phyloP scores from a whole-genome alignment of 164 flowering plant genomes.

The Berberis thunbergii region DNA sequence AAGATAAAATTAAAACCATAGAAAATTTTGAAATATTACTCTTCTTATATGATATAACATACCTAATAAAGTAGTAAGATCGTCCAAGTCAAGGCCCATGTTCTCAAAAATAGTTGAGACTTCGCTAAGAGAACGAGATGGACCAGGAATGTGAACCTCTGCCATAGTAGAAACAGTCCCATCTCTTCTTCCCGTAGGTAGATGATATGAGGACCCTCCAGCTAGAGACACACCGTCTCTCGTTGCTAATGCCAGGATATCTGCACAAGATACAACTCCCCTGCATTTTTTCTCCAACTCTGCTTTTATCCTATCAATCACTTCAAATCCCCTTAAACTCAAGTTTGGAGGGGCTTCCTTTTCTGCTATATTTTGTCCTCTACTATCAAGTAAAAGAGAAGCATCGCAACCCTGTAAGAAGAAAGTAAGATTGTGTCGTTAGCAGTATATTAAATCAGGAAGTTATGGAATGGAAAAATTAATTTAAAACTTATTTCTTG shows the following conservation, averaged over 20 bases:
- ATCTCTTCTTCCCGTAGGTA: conserved; percentile 38
- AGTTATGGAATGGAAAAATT: too few species aligned
- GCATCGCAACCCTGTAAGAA: conserved; percentile 34
- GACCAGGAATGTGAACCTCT: conserved; percentile 24
- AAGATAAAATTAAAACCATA: too few species aligned
- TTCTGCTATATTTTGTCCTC: conserved; percentile 13
- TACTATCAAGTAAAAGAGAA: conserved; percentile 26
- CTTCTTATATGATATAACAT: background rate
- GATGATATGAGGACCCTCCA: conserved; percentile 25
- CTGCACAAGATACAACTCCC: conserved; percentile 3
- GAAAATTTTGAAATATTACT: too few species aligned
- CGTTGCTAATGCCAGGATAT: conserved; percentile 22
- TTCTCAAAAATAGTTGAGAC: background rate
- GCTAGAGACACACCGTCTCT: conserved; percentile 22
- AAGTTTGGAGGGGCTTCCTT: conserved; percentile 19
- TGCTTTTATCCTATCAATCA: conserved; percentile 29
- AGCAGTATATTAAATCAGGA: background rate
- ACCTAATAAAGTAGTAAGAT: conserved; percentile 26
- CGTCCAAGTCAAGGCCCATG: conserved; percentile 21
- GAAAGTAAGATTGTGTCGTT: too few species aligned
- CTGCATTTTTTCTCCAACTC: conserved; percentile 14
- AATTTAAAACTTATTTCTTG: too few species aligned
- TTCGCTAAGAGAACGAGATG: background rate
- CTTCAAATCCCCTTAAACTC: conserved; percentile 27
- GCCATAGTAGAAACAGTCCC: conserved; percentile 22